Percentiles rank a stretch among this genome's conserved stretches.
Conservation (phyloP, 1,139 yeast genomes). For the Yamadazyma buinensis region DNA sequence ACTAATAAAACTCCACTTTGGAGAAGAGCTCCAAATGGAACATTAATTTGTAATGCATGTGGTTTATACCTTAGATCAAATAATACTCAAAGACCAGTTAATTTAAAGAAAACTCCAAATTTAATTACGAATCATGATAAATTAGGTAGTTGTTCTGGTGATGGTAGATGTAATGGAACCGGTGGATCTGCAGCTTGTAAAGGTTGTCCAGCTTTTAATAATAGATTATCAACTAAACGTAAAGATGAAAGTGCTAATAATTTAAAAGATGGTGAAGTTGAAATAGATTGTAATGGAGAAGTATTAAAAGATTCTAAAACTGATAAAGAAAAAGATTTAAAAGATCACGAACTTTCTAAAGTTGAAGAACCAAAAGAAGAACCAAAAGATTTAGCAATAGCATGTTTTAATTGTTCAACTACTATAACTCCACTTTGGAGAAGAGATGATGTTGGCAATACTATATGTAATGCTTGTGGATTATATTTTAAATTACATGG, state of each 20-base stretch:
- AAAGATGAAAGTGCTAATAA: neutral
- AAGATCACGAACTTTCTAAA: neutral
- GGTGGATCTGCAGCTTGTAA: constrained; percentile 80
- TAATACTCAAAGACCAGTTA: constrained; percentile 52
- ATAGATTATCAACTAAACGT: constrained; percentile 43
- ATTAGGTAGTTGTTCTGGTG: constrained; percentile 74
- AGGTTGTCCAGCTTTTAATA: constrained; percentile 81
- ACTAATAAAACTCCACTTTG: constrained; percentile 68
- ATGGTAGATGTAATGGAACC: constrained; percentile 82
- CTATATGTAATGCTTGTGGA: constrained; percentile 89
- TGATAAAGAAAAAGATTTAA: neutral
- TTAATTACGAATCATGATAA: constrained; percentile 42
- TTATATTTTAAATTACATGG: constrained; percentile 76
- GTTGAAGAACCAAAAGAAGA: constrained; percentile 4
- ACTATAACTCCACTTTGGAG: constrained; percentile 89
- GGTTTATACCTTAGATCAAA: constrained; percentile 58
- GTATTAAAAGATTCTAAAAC: neutral
- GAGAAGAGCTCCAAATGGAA: constrained; percentile 67
- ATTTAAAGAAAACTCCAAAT: constrained; percentile 65
- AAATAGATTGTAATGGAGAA: neutral
- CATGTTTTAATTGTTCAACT: constrained; percentile 79
- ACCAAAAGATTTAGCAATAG: constrained; percentile 50
- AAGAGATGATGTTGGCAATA: constrained; percentile 73
- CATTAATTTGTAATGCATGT: constrained; percentile 69
- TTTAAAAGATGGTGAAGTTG: neutral